Conservation (phyloP, 441 rosid species). For the Populus hybrid region DNA sequence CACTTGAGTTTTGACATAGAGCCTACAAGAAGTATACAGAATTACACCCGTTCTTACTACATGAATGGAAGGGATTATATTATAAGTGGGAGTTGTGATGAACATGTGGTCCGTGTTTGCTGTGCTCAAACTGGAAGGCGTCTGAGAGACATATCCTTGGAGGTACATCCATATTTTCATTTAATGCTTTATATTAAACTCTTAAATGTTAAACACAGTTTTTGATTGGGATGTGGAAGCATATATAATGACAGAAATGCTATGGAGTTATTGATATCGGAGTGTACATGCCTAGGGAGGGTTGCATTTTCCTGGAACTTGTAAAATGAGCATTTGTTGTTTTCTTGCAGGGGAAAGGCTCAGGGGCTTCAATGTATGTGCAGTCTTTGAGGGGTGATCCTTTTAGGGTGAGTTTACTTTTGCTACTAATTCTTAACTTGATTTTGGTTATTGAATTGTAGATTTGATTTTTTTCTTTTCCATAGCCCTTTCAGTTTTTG, state of each 20-base stretch:
- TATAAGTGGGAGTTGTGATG: constrained; percentile 93
- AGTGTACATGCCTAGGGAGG: background rate
- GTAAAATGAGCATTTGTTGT: constrained; percentile 1
- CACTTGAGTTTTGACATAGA: constrained; percentile 72
- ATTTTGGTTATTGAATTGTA: background rate
- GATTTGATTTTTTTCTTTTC: background rate
- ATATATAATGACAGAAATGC: background rate
- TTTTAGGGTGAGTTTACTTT: constrained; percentile 58
- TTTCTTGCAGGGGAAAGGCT: constrained; percentile 59
- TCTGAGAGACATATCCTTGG: constrained; percentile 82
- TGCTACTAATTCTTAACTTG: background rate
- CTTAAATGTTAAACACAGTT: background rate
- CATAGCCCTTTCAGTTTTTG: background rate
- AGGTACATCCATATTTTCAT: constrained; percentile 43
- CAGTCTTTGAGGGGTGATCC: constrained; percentile 98
- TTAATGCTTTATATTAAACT: background rate
- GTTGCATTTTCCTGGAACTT: background rate
- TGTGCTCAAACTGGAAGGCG: constrained; percentile 99
- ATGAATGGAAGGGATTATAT: constrained; percentile 92
- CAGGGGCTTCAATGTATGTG: constrained; percentile 74
- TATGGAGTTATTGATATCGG: background rate
- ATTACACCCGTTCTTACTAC: constrained; percentile 94
- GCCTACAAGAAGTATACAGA: constrained; percentile 75
- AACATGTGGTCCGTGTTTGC: constrained; percentile 78
- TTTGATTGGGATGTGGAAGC: background rate